Evolutionary conservation across 148 eudicot species (phyloP).

Genomic region (Camellia lanceoleosa): DNA sequence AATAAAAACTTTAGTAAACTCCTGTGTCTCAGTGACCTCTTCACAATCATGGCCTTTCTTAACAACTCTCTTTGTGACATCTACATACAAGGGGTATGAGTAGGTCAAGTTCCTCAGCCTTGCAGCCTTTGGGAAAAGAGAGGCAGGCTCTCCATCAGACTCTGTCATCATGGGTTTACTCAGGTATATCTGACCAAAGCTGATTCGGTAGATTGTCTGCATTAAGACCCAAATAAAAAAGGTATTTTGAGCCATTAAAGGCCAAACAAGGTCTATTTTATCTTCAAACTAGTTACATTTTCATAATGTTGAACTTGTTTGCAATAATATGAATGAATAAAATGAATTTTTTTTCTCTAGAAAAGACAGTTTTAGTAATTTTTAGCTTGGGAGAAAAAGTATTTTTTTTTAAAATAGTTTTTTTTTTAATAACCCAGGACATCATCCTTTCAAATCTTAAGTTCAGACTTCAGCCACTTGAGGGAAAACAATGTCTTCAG

Average conservation of each 20-base stretch:
- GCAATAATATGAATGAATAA: background rate
- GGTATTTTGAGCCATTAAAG: background rate
- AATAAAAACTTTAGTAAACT: slow-evolving; percentile 83
- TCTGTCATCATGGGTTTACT: slow-evolving; percentile 77
- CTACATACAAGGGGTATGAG: slow-evolving; percentile 91
- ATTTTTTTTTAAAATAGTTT: no score
- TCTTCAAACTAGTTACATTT: background rate
- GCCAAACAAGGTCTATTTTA: background rate
- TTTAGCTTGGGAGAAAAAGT: no score
- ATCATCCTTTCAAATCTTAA: no score
- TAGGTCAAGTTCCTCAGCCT: slow-evolving; percentile 88
- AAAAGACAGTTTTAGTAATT: no score
- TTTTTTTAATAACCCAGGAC: no score
- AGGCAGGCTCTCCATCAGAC: slow-evolving; percentile 81
- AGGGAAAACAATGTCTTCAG: no score
- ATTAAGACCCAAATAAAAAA: background rate
- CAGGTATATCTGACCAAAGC: slow-evolving; percentile 59
- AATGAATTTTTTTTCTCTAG: no score
- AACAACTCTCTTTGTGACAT: slow-evolving; percentile 72
- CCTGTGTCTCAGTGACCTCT: slow-evolving; percentile 83
- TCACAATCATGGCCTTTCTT: slow-evolving; percentile 96
- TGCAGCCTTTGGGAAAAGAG: slow-evolving; percentile 93
- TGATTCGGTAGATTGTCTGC: slow-evolving; percentile 76
- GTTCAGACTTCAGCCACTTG: no score
- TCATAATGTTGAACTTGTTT: background rate